Evolutionary conservation across 805 yeast genomes (phyloP).

Genomic region (Starmerella floricola): DNA sequence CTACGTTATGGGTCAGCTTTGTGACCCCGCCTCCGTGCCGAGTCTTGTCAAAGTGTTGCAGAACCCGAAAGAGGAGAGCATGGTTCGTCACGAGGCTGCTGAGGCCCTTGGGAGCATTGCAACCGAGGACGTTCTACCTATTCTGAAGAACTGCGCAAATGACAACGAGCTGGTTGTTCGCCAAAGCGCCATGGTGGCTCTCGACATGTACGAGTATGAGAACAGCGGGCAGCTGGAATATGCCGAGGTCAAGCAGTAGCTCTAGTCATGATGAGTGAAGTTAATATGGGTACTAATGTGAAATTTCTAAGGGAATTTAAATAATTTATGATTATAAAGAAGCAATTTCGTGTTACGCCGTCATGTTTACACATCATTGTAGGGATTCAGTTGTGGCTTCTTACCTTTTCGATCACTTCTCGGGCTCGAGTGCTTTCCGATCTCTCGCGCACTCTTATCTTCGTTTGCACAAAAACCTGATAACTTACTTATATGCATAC

Average conservation of each 20-base stretch:
- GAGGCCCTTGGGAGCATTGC: conserved; percentile 97
- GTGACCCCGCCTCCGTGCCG: conserved; percentile 87
- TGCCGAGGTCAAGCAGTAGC: conserved; percentile 33
- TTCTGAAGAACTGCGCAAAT: conserved; percentile 61
- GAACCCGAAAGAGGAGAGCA: conserved; percentile 74
- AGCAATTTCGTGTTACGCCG: no score
- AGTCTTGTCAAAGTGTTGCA: conserved; percentile 70
- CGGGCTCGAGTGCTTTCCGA: no score
- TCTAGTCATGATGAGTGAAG: no score
- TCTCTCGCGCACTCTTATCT: no score
- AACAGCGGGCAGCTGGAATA: conserved; percentile 72
- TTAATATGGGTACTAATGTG: no score
- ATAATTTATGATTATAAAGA: no score
- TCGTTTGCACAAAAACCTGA: no score
- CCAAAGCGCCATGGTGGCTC: conserved; percentile 92
- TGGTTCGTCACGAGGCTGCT: conserved; percentile 99
- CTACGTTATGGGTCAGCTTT: conserved; percentile 93
- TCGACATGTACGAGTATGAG: conserved; percentile 96
- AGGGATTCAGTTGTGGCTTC: no score
- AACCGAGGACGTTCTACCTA: conserved; percentile 86
- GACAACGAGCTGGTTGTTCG: conserved; percentile 86
- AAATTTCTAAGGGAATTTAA: no score
- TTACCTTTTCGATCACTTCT: no score
- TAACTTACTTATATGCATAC: no score
- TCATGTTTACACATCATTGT: no score